Percentiles rank a stretch among this genome's conserved stretches.
Conservation (phyloP, 805 yeast genomes). For the Peterozyma toletana region DNA sequence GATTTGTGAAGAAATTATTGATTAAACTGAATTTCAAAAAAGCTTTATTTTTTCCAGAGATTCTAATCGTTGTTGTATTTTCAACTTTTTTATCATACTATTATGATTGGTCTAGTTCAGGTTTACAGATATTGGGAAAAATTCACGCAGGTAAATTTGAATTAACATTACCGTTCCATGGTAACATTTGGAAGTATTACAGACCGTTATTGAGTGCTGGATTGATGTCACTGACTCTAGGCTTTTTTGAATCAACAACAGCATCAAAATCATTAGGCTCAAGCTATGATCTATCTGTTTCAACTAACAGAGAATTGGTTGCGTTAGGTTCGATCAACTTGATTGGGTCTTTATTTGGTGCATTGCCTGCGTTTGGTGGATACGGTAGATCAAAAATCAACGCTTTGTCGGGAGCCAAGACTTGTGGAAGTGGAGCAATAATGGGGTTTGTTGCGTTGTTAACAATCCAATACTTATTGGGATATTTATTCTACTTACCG, state of each 20-base stretch:
- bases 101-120: slow-evolving; percentile 41
- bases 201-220: slow-evolving; percentile 58
- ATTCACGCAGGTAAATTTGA: slow-evolving; percentile 41
- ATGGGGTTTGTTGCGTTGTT: slow-evolving; percentile 73
- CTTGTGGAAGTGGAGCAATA: slow-evolving; percentile 76
- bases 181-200: slow-evolving; percentile 36
- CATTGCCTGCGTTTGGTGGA: slow-evolving; percentile 91
- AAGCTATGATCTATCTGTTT: slow-evolving; percentile 60
- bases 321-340: slow-evolving; percentile 80
- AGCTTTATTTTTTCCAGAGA: slow-evolving; percentile 76
- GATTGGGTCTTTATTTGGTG: slow-evolving; percentile 50
- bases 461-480: slow-evolving; percentile 53
- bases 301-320: slow-evolving; percentile 84
- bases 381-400: slow-evolving; percentile 90
- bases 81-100: slow-evolving; percentile 45
- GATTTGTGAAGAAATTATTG: slow-evolving; percentile 32
- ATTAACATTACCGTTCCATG: slow-evolving; percentile 53
- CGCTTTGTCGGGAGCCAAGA: slow-evolving; percentile 79
- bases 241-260: slow-evolving; percentile 89
- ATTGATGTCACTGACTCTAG: slow-evolving; percentile 74
- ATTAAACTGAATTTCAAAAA: slow-evolving; percentile 25
- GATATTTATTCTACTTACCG: slow-evolving; percentile 67
- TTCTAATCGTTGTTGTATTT: slow-evolving; percentile 61
- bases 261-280: slow-evolving; percentile 85
- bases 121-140: slow-evolving; percentile 65